Evolutionary conservation across 306 rosid genomes (phyloP), one percentile per base, ranked within the genome.

Genomic region (Oemleria cerasiformis): DNA sequence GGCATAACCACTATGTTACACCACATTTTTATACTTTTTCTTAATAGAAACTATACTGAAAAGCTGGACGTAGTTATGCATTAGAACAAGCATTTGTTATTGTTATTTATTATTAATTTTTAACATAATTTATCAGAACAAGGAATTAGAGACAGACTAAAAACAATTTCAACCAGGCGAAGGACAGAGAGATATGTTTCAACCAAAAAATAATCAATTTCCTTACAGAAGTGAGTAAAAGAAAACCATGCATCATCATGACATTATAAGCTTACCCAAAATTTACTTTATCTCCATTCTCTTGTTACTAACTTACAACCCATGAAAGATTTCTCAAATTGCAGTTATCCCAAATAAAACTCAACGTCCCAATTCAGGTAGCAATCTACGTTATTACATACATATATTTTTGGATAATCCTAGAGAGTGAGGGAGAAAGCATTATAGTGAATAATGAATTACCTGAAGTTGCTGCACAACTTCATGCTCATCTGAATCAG

Each of bases 391-490:
- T 19, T 68, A 55, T 39, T 12, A 53, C 12, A 20, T 21, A 63
- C 50, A 62, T 63, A 50, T 50, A 39, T 30, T 45, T 47, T 65
- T 23, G 7, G 38, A 73, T 14, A 13, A 16, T 1, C 30, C 3
- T 1, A 50, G 38, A 13, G 16, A 59, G 1, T 7, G 8, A 6
- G 9, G 13, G 30, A 63, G 44, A 42, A 19, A 39, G 49, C 17
- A 41, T 17, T 63, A 9, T 19, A 63, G 60, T 51, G 43, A 51
- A 75, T 76, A 45, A 78, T 68, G 58, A 76, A 75, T 73, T 78
- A 94, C 99, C 97, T 89, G 91, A 82, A 94, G 92, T 77, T 91
- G 97, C 80, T 84, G 99, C 66, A 94, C 99, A 79, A 82, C 88
- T 86, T 94, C 99, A 78, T 86, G 97, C 68, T 87, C 99, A 78